These are phyloP conservation scores for Jacaranda mimosifolia DNA, from an alignment of 257 asterid species.

Conservation along the genomic window DNA sequence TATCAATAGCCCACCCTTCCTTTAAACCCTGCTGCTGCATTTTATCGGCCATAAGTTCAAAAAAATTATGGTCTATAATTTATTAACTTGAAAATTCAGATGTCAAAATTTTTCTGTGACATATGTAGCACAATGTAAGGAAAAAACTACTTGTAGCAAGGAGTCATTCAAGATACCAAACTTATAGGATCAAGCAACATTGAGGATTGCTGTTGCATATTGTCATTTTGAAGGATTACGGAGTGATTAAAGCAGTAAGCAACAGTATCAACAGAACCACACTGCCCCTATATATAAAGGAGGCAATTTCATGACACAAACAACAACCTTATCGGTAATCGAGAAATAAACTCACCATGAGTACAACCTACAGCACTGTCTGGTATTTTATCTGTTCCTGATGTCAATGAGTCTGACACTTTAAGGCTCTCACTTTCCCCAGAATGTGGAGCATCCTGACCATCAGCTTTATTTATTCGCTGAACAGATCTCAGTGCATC, in stretches of 20 bases:
- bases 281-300: background rate
- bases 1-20: too few species aligned
- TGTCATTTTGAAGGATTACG: background rate
- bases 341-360: conserved; percentile 47
- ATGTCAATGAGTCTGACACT: conserved; percentile 36
- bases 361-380: conserved; percentile 40
- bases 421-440: conserved; percentile 42
- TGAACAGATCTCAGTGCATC: conserved; percentile 87
- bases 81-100: too few species aligned
- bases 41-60: too few species aligned
- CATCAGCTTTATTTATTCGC: conserved; percentile 47
- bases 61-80: too few species aligned
- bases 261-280: conserved; percentile 16
- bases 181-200: background rate
- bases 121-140: too few species aligned
- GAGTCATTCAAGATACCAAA: too few species aligned
- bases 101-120: too few species aligned
- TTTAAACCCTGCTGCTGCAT: too few species aligned
- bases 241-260: conserved; percentile 17
- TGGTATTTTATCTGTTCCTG: conserved; percentile 35
- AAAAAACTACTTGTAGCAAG: too few species aligned
- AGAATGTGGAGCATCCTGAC: conserved; percentile 42
- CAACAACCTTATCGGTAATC: conserved; percentile 15
- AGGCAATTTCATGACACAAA: background rate
- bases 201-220: background rate